Evolutionary conservation across 495 filamentous ascomycete genomes (phyloP), one percentile per base, ranked within the genome.

Genomic region (Aspergillus avenaceus): DNA sequence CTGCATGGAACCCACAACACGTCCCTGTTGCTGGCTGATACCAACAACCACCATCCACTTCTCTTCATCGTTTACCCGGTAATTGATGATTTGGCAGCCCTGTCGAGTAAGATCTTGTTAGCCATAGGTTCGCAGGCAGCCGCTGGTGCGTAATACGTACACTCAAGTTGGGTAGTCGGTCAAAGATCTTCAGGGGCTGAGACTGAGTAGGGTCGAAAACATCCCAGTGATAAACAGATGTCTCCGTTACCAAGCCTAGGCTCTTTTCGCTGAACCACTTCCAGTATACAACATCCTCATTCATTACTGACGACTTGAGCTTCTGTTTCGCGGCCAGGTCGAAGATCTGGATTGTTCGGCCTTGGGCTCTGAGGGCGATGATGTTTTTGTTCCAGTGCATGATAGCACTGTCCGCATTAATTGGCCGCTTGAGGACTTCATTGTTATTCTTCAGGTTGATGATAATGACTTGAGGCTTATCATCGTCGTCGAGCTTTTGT

Each of bases 81-180:
- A 99, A 73, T 97, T 99, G 80, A 99, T 99, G 62, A 99, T 99
- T 86, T 99, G 93, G 69, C 89, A 91, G 42, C 82, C 83, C 88
- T 95, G 62, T 27, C 52, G 34, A 45, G 27, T 9, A 49, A 23
- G 48, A 41, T 40, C 32, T 36, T 25, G 46, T 56, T 9, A 55
- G 56, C 62, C 47, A 44, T 47, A 28, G 14, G n/a, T 45, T 25
- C 12, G 16, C 37, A 28, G 9, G 14, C 9, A 36, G 31, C 29
- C 1, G 8, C n/a, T 1, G 19, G 22, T 19, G 42, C 27, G 45
- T 12, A 50, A 29, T 5, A 79, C 86, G 53, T 81, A 93, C 91
- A 54, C 76, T 72, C 36, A 99, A 81, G 69, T 96, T 97, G 49
- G 82, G 76, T 60, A 96, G 91, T 60, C 93, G 81, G 53, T 97